These are phyloP conservation scores for Aspergillus diversus DNA, from an alignment of 495 filamentous ascomycete species.

Conservation along the genomic window DNA sequence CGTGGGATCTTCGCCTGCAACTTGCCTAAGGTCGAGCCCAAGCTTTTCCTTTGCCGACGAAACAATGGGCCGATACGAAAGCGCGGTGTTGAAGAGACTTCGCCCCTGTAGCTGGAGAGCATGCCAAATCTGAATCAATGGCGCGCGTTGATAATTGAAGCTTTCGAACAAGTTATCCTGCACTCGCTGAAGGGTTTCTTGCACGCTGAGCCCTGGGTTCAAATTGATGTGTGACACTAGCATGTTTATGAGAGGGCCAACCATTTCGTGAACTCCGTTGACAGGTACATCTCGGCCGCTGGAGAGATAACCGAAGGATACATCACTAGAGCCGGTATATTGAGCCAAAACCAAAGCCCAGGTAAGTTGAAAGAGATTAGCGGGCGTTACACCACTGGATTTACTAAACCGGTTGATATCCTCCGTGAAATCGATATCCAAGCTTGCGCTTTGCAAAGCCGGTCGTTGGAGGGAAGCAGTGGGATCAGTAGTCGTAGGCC, in stretches of 20 bases:
- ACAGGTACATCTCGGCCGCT: constrained; percentile 20
- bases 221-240: constrained; percentile 14
- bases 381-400: constrained; percentile 6
- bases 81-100: constrained; percentile 21
- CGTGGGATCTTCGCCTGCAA: constrained; percentile 17
- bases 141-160: constrained; percentile 17
- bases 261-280: constrained; percentile 14
- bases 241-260: constrained; percentile 20
- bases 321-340: constrained; percentile 14
- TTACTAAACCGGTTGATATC: constrained; percentile 9
- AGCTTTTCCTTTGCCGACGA: constrained; percentile 7
- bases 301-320: constrained; percentile 20
- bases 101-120: constrained; percentile 12
- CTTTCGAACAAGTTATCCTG: constrained; percentile 19
- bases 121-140: constrained; percentile 18
- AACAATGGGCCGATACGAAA: constrained; percentile 16
- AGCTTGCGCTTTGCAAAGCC: background rate
- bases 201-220: background rate
- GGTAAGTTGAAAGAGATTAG: constrained; percentile 19
- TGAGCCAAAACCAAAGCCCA: constrained; percentile 16
- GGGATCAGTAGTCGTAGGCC: background rate
- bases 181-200: constrained; percentile 7
- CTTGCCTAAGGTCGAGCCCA: constrained; percentile 7
- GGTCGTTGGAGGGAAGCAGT: background rate
- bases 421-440: constrained; percentile 1